phyloP scores from a whole-genome alignment of 2,329 filamentous ascomycete genomes.

The Mycosphaerelloides madeirae region DNA sequence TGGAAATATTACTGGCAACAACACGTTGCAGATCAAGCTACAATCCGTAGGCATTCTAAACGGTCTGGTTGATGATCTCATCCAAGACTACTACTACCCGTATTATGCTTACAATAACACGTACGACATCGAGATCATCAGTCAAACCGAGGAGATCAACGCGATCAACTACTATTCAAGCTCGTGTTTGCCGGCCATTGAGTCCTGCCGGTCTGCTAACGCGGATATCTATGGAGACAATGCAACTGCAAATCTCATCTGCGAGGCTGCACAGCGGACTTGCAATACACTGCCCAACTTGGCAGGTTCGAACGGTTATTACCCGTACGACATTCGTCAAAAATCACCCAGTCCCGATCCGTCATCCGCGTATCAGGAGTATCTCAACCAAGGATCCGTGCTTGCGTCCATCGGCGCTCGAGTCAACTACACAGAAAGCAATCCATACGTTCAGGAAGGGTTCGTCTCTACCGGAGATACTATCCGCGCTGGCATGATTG shows the following conservation, averaged over 20 bases:
- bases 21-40: constrained; percentile 57
- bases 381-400: constrained; percentile 46
- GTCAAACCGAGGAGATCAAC: constrained; percentile 47
- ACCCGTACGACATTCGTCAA: constrained; percentile 50
- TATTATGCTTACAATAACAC: constrained; percentile 60
- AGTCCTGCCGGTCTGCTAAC: constrained; percentile 31
- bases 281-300: constrained; percentile 21
- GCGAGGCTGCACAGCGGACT: constrained; percentile 19
- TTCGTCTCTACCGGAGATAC: constrained; percentile 45
- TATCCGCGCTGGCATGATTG: constrained; percentile 37
- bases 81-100: constrained; percentile 56
- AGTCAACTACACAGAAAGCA: constrained; percentile 47
- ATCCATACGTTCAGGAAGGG: constrained; percentile 36
- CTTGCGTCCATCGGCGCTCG: constrained; percentile 48
- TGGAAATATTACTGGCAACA: constrained; percentile 46
- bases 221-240: constrained; percentile 22
- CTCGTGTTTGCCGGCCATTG: constrained; percentile 26
- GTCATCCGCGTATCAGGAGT: constrained; percentile 45
- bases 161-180: constrained; percentile 44
- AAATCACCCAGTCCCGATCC: constrained; percentile 53
- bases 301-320: constrained; percentile 16
- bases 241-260: constrained; percentile 15
- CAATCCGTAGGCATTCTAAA: constrained; percentile 65
- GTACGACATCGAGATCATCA: constrained; percentile 58
- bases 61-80: constrained; percentile 61